Conservation (phyloP, 2,329 filamentous ascomycete species). For the Beauveria brongniartii region DNA sequence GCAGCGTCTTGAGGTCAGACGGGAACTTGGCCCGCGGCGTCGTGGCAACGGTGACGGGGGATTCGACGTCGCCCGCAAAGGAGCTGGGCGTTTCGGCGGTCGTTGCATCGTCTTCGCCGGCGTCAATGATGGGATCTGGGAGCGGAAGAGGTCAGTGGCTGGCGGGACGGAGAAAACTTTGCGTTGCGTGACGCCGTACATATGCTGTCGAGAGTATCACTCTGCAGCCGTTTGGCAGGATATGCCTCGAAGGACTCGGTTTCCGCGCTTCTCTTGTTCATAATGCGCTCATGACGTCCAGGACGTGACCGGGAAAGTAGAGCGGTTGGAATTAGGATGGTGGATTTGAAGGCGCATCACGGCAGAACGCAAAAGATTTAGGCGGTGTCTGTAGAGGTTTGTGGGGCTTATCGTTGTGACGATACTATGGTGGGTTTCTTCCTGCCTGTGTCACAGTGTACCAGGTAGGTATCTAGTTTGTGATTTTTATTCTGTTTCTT, state of each 20-base stretch:
- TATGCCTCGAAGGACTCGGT: conserved; percentile 18
- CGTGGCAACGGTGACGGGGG: conserved; percentile 26
- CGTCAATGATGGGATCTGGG: conserved; percentile 21
- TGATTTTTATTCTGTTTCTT: too few relatives aligned
- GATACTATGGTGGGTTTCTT: conserved; percentile 9
- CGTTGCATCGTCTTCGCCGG: conserved; percentile 26
- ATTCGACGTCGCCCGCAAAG: conserved; percentile 21
- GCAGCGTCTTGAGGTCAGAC: conserved; percentile 67
- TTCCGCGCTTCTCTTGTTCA: conserved; percentile 26
- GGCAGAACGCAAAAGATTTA: conserved; percentile 27
- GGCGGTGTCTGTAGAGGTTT: conserved; percentile 26
- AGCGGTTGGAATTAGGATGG: conserved; percentile 10
- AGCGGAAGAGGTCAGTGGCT: conserved; percentile 10
- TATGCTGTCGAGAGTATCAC: conserved; percentile 15
- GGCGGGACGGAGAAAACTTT: too few relatives aligned
- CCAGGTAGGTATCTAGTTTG: too few relatives aligned
- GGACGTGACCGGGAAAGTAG: conserved; percentile 1
- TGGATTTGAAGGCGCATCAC: not conserved
- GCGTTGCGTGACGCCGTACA: conserved; percentile 15
- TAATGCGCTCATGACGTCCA: conserved; percentile 14
- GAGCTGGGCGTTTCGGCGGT: conserved; percentile 26
- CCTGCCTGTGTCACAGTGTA: too few relatives aligned
- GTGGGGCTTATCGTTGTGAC: conserved; percentile 17
- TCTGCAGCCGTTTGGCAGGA: conserved; percentile 20
- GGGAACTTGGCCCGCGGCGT: conserved; percentile 48